Evolutionary conservation across 768 basidiomycete genomes (phyloP).

Genomic region (Megacollybia marginata): DNA sequence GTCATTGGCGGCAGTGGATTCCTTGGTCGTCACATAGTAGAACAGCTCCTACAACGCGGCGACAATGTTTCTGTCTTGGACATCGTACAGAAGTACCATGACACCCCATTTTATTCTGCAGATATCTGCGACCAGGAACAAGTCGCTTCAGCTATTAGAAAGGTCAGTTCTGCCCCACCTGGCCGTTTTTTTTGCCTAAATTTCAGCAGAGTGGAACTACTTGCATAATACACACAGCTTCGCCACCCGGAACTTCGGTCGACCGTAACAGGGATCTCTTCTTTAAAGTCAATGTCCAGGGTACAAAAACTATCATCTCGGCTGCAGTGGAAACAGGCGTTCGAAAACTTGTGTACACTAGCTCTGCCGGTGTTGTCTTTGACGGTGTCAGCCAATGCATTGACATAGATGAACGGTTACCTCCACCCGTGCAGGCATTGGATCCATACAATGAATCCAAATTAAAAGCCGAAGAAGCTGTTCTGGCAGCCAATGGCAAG

Average conservation of each 20-base stretch:
- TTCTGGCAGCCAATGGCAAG: conserved; percentile 82
- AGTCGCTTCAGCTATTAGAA: conserved; percentile 64
- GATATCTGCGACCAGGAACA: conserved; percentile 78
- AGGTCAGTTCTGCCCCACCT: conserved; percentile 38
- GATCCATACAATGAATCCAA: conserved; percentile 96
- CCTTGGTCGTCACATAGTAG: conserved; percentile 85
- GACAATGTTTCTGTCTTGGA: conserved; percentile 85
- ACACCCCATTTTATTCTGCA: conserved; percentile 81
- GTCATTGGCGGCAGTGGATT: conserved; percentile 96
- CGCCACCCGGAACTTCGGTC: conserved; percentile 58
- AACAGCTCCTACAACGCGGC: conserved; percentile 70
- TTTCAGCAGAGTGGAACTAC: conserved; percentile 63
- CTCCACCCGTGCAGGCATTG: conserved; percentile 63
- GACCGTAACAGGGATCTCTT: conserved; percentile 54
- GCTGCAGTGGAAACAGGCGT: conserved; percentile 70
- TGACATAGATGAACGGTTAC: conserved; percentile 83
- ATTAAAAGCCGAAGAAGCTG: conserved; percentile 75
- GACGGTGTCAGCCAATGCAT: conserved; percentile 66
- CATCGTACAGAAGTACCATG: conserved; percentile 84
- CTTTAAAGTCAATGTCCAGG: conserved; percentile 91
- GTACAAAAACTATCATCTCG: conserved; percentile 78
- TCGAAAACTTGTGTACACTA: conserved; percentile 88
- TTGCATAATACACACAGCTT: conserved; percentile 94
- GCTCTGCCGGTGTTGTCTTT: conserved; percentile 87
- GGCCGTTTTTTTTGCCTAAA: conserved; percentile 2